Base-by-base conservation (phyloP, 495 filamentous ascomycete genomes). In the Sabuloglossum arenarium region DNA sequence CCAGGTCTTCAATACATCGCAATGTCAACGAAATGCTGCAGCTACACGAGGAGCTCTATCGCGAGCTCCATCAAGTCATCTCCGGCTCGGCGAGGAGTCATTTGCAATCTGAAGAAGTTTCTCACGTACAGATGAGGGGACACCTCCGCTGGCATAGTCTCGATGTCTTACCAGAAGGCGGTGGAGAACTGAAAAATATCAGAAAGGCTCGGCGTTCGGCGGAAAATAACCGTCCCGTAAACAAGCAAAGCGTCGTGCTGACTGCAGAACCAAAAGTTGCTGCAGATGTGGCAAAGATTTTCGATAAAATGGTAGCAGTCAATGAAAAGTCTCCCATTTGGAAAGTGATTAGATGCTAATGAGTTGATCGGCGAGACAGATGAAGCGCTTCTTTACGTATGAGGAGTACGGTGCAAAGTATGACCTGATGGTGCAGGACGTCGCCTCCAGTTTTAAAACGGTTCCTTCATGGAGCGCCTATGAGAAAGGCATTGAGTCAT, bases 371-470 rank as follows among this genome's bases (percentile, higher is more conserved):
- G 51, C 57, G 24, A 61, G 45, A 45, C 45, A 93, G 88, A 81
- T 90, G 64, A 75, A 77, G 54, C 81, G 82, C 0, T 91, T 96
- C 65, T 82, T 83, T 63, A 71, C 78, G 25, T 97, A 97, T 64
- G 84, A 90, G 64, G 83, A 89, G 57, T 97, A 91, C 60, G 84
- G 82, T 29, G 80, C 80, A 51, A 88, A 87, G 65, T 94, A 89
- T 68, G 85, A 94, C 60, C 65, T 85, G 54, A 81, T 95, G 70
- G 75, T 80, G 29, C 79, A 85, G 59, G 86, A 91, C 57, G 68
- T 90, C 29, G 75, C 76, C n/a, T 71, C 79, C 9, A 69, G 82
- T 16, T 82, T 82, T 37, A 76, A 77, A 47, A 77, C 75, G 12
- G 73, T 88, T 56, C 78, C 84, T 25, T 74, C 82, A n/a, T 94